Evolutionary conservation across 2,329 filamentous ascomycete species (phyloP).

Genomic region (Curvularia spicifera): DNA sequence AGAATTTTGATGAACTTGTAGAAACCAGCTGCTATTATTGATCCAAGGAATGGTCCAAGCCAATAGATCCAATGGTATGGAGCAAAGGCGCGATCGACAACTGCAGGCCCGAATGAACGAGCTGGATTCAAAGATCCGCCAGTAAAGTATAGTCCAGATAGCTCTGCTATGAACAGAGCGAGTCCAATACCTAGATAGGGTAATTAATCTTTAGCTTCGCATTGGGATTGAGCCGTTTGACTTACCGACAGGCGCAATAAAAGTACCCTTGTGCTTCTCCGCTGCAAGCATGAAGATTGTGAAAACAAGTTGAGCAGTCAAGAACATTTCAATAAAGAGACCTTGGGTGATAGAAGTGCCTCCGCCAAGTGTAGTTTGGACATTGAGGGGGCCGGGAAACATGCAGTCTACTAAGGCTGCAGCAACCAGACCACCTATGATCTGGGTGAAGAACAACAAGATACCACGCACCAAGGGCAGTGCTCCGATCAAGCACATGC

Average conservation of each 20-base stretch:
- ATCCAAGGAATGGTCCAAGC: constrained; percentile 52
- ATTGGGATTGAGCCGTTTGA: not conserved
- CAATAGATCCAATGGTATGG: constrained; percentile 49
- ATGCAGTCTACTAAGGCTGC: not conserved
- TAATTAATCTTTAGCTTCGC: not conserved
- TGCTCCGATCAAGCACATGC: not conserved
- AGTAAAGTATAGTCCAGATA: constrained; percentile 51
- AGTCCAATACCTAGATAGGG: not conserved
- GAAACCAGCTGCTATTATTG: constrained; percentile 55
- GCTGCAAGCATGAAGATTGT: constrained; percentile 65
- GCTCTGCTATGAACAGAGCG: constrained; percentile 45
- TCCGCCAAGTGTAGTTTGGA: constrained; percentile 18
- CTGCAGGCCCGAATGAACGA: constrained; percentile 54
- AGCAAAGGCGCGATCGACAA: constrained; percentile 47
- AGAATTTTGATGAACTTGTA: constrained; percentile 54
- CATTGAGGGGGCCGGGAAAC: constrained; percentile 20
- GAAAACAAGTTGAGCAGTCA: constrained; percentile 42
- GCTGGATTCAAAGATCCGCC: constrained; percentile 54
- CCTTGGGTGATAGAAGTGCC: constrained; percentile 26
- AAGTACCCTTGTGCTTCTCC: constrained; percentile 63
- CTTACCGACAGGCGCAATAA: constrained; percentile 61
- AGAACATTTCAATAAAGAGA: constrained; percentile 28
- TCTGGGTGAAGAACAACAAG: not conserved
- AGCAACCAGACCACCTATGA: not conserved
- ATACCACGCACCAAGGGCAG: not conserved